Evolutionary conservation across 2,329 filamentous ascomycete genomes (phyloP).

Genomic region (Aspergillus sp.): DNA sequence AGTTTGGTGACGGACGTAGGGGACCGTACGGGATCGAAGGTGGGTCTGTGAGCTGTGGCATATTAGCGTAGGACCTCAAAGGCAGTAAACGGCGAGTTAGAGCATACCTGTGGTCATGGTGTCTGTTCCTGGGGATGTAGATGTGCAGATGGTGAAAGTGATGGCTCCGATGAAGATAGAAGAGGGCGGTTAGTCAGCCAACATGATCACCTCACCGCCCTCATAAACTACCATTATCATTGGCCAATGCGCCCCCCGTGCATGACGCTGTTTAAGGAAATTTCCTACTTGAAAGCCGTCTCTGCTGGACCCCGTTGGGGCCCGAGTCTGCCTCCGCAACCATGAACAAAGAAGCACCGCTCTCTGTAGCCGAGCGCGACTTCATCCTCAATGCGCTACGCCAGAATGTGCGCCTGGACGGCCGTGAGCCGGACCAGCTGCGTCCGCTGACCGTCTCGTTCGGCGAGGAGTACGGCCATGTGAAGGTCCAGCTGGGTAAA

Average conservation of each 20-base stretch:
- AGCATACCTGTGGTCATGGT: constrained; percentile 43
- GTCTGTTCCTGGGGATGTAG: constrained; percentile 1
- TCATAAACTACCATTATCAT: not conserved
- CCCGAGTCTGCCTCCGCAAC: constrained; percentile 24
- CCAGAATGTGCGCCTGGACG: constrained; percentile 79
- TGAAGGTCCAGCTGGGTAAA: constrained; percentile 82
- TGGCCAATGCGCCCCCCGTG: constrained; percentile 11
- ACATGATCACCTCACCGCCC: constrained; percentile 7
- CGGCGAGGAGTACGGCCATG: constrained; percentile 86
- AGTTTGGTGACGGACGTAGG: constrained; percentile 5
- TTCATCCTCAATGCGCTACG: constrained; percentile 82
- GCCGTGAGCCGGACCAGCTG: constrained; percentile 76
- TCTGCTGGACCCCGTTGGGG: constrained; percentile 20
- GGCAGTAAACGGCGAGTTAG: not conserved
- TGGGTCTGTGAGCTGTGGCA: constrained; percentile 71
- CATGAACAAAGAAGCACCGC: constrained; percentile 92
- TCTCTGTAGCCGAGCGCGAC: constrained; percentile 81
- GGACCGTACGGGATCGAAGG: constrained; percentile 79
- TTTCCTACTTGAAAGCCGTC: constrained; percentile 14
- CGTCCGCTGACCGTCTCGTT: constrained; percentile 75
- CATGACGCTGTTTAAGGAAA: constrained; percentile 22
- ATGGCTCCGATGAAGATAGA: not conserved
- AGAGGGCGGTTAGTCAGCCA: constrained; percentile 10
- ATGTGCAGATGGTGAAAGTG: not conserved
- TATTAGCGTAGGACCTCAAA: constrained; percentile 17